Evolutionary conservation across 768 basidiomycete genomes (phyloP), one percentile per base, ranked within the genome.

Genomic region (Lactarius deliciosus): DNA sequence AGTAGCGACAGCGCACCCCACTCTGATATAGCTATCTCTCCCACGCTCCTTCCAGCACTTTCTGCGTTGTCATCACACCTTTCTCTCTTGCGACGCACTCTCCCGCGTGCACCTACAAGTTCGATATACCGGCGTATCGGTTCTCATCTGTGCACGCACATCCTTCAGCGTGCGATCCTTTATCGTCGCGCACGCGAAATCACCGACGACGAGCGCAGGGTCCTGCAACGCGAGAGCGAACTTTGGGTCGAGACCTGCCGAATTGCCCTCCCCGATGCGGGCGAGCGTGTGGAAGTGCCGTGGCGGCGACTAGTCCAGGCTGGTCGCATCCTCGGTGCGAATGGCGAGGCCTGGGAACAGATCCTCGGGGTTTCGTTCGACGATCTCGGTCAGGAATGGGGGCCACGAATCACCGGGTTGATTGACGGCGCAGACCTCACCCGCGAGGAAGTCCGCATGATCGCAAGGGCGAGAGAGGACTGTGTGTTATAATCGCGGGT

Each of bases 191-290:
- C 85, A 66, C 83, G 78, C 7, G 79, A 81, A 62, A 80, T 95
- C 64, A 80, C 82, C 38, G 75, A 81, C 3, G 72, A 75, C 9
- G 89, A 92, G 63, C 91, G 89, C 5, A 82, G 80, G 65, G 77
- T 79, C 25, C 81, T 96, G 25, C 79, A 79, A 25, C 83, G 83
- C 1, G 95, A 98, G 75, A 86, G 85, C 79, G 83, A 87, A 73
- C 81, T 93, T 57, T 94, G 95, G 94, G 81, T 89, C 6, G 90
- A 92, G 76, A 89, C 91, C 8, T 91, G 87, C 65, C 83, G 85
- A 32, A 76, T 79, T 25, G 88, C 86, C 2, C 76, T 94, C 74
- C 78, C 75, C 54, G 82, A 77, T 13, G 75, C 76, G 45, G 76
- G 83, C 47, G 82, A 79, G 61, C 82, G 86, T 20, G 82, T 89